Base-by-base conservation (phyloP, 345 rosid species). In the Aethionema arabicum region DNA sequence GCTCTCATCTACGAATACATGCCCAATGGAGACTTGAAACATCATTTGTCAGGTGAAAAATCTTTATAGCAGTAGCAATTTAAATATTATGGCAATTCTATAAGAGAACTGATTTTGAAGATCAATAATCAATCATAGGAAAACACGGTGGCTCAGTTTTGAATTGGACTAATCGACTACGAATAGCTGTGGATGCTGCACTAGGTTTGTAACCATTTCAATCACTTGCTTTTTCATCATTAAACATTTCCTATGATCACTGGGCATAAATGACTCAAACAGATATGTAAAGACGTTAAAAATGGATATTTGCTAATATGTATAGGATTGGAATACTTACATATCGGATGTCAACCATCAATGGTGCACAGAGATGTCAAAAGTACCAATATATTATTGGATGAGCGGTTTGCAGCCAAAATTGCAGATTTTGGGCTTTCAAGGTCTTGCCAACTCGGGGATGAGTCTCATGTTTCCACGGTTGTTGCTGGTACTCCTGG, bases 331-430 rank as follows among this genome's bases (percentile, higher is more conserved):
- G 46, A 61, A 35, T 61, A 61, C 41, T 48, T 61, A 47, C 66
- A 61, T 21, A 35, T 11, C 14, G 66, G 66, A 2, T 61, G 66
- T 46, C 40, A 27, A 5, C 66, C 66, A 36, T 46, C 66, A 0
- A 61, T 60, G 53, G 65, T 60, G 0, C 65, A 60, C 11, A 43
- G 65, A 33, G 65, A 60, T 60, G 65, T 60, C 27, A 61, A 61
- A 48, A 45, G 54, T 38, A 35, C 56, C 0, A 59, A 59, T 32
- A 59, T 46, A 44, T 56, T 80, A 45, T 62, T 79, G 33, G 75
- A 74, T 46, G 66, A 79, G 4, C 40, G 1, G 52, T 72, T 77
- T 14, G 74, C 66, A 32, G 86, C 82, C 8, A 82, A 79, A 40
- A 60, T 68, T 42, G 64, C 64, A 0, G 72, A 68, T 52, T 68